Evolutionary conservation across 352 stramenopile genomes (phyloP).

Genomic region (Pythium plurisporium): DNA sequence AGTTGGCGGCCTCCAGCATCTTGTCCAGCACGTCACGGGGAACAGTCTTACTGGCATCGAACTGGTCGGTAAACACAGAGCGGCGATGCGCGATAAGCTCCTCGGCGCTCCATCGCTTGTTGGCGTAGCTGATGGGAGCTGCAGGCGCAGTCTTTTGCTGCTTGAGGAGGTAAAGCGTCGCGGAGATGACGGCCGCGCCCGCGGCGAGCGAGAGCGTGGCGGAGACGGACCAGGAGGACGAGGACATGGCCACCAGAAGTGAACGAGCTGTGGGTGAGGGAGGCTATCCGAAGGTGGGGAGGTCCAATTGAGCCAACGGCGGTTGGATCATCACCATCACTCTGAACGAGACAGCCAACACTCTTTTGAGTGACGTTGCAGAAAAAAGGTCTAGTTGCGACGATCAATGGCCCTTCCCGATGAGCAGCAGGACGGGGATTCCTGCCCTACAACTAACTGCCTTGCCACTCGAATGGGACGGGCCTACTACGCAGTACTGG

Average conservation of each 20-base stretch:
- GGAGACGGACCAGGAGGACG: not conserved
- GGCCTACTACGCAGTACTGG: too few species aligned
- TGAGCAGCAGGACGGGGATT: too few species aligned
- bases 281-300: too few species aligned
- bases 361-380: not conserved
- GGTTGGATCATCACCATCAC: constrained; percentile 19
- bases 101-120: constrained; percentile 50
- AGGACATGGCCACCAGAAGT: constrained; percentile 1
- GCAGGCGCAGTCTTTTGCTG: constrained; percentile 20
- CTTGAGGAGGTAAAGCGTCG: constrained; percentile 18
- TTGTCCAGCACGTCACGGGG: constrained; percentile 57
- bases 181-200: constrained; percentile 8
- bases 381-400: too few species aligned
- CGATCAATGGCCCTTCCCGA: too few species aligned
- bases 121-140: constrained; percentile 5
- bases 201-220: constrained; percentile 5
- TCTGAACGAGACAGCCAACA: not conserved
- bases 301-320: not conserved
- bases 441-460: too few species aligned
- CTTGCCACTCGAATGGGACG: too few species aligned
- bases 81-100: constrained; percentile 75
- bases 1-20: constrained; percentile 78
- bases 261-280: too few species aligned
- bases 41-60: constrained; percentile 50
- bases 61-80: constrained; percentile 71